These are phyloP conservation scores for Achaetomium macrosporum DNA, from an alignment of 2,329 filamentous ascomycete species.

Conservation along the genomic window DNA sequence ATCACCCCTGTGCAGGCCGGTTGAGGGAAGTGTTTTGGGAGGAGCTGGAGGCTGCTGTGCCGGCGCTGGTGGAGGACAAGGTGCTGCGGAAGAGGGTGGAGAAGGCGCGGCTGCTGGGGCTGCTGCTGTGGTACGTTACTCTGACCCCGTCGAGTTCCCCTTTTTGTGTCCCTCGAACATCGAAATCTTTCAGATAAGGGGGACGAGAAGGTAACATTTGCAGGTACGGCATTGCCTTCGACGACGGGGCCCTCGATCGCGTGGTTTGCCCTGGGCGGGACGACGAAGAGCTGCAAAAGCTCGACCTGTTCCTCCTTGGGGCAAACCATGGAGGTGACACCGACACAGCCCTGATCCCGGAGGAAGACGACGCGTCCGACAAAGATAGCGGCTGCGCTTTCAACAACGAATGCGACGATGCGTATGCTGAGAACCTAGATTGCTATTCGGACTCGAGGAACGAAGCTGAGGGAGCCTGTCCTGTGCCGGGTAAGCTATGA, in stretches of 20 bases:
- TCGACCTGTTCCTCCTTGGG: slow-evolving; percentile 33
- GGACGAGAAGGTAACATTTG: background rate
- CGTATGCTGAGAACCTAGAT: background rate
- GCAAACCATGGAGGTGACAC: background rate
- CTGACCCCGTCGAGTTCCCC: no score
- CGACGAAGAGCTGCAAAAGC: slow-evolving; percentile 45
- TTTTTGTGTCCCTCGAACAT: background rate
- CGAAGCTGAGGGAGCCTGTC: background rate
- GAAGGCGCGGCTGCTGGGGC: slow-evolving; percentile 45
- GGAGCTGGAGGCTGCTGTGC: slow-evolving; percentile 31
- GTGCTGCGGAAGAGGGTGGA: slow-evolving; percentile 29
- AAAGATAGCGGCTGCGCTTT: background rate
- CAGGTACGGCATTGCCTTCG: slow-evolving; percentile 56
- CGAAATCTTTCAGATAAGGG: no score
- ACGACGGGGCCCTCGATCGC: slow-evolving; percentile 53
- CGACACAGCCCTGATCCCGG: background rate
- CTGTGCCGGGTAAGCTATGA: background rate
- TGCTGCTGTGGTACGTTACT: slow-evolving; percentile 45
- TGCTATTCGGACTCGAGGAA: no score
- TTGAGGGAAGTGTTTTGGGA: slow-evolving; percentile 49
- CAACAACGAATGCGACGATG: background rate
- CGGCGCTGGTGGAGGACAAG: slow-evolving; percentile 29
- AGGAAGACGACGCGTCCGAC: background rate
- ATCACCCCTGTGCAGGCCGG: slow-evolving; percentile 37
- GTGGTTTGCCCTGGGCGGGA: slow-evolving; percentile 49